A percentile compares a stretch with the other conserved stretches of the same genome.
These are phyloP conservation scores for Colletotrichum orbiculare DNA, from an alignment of 2,329 filamentous ascomycete genomes.

Conservation along the genomic window DNA sequence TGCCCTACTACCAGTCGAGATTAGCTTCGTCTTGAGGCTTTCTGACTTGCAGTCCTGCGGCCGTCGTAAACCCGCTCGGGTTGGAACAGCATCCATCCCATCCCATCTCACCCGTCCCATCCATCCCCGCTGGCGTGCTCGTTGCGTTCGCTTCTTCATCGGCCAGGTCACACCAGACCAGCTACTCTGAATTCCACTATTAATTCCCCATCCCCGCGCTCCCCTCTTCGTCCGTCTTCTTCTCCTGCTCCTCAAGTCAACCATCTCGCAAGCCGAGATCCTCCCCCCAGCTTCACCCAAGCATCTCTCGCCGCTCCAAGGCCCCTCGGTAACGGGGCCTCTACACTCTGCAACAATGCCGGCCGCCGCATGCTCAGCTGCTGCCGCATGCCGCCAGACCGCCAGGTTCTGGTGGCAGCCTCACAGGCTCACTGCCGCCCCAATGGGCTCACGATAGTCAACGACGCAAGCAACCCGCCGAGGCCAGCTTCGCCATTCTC, in stretches of 20 bases:
- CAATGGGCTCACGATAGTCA: conserved; percentile 29
- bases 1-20: neutral
- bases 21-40: conserved; percentile 4
- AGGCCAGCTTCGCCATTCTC: conserved; percentile 17
- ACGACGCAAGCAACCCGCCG: conserved; percentile 13
- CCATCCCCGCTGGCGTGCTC: no score
- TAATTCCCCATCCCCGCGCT: conserved; percentile 4
- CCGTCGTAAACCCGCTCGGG: conserved; percentile 12
- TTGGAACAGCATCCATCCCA: neutral
- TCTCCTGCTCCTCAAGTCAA: neutral
- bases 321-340: conserved; percentile 33
- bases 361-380: conserved; percentile 23
- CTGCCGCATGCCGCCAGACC: conserved; percentile 17
- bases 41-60: conserved; percentile 8
- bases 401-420: conserved; percentile 26
- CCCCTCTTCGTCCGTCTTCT: neutral
- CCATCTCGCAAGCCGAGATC: conserved; percentile 19
- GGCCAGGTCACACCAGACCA: neutral
- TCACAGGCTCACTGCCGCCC: conserved; percentile 7
- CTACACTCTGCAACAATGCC: conserved; percentile 38
- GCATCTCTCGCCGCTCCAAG: conserved; percentile 5
- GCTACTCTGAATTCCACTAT: conserved; percentile 9
- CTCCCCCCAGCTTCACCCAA: neutral
- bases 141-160: no score
- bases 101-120: no score